Conservation (phyloP, 352 stramenopile genomes). For the Pythium aristosporum region DNA sequence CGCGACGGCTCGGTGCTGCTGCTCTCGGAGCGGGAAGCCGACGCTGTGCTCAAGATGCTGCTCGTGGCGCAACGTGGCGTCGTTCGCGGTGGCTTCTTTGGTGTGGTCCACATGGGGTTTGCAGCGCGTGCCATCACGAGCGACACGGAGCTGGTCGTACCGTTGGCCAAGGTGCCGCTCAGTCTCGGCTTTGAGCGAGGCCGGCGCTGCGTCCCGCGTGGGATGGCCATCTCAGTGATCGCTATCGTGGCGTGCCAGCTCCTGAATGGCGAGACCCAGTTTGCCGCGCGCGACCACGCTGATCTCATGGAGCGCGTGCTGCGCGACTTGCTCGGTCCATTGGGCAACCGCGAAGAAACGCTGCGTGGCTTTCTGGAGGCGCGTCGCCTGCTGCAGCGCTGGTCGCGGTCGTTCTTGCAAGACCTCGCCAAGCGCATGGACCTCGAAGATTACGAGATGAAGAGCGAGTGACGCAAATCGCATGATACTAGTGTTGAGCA, state of each 20-base stretch:
- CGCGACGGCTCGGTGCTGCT: slow-evolving; percentile 37
- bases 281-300: slow-evolving; percentile 2
- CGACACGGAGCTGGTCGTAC: background rate
- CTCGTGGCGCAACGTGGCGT: slow-evolving; percentile 21
- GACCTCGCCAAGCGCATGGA: slow-evolving; percentile 17
- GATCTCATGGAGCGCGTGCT: background rate
- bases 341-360: too few species aligned
- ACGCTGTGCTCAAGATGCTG: slow-evolving; percentile 31
- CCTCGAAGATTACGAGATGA: background rate
- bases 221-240: background rate
- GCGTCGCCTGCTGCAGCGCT: slow-evolving; percentile 10
- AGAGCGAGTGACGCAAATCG: too few species aligned
- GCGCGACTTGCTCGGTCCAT: slow-evolving; percentile 2
- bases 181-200: background rate
- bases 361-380: slow-evolving; percentile 10
- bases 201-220: background rate
- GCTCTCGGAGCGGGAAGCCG: slow-evolving; percentile 40
- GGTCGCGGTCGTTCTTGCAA: slow-evolving; percentile 18
- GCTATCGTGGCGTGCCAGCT: slow-evolving; percentile 13
- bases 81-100: background rate
- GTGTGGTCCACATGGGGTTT: slow-evolving; percentile 5
- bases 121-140: background rate
- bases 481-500: too few species aligned
- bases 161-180: slow-evolving; percentile 3
- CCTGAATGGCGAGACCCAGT: slow-evolving; percentile 25